Evolutionary conservation across 192 early-diverging fungal species (phyloP).

Genomic region (Geosiphon pyriformis): DNA sequence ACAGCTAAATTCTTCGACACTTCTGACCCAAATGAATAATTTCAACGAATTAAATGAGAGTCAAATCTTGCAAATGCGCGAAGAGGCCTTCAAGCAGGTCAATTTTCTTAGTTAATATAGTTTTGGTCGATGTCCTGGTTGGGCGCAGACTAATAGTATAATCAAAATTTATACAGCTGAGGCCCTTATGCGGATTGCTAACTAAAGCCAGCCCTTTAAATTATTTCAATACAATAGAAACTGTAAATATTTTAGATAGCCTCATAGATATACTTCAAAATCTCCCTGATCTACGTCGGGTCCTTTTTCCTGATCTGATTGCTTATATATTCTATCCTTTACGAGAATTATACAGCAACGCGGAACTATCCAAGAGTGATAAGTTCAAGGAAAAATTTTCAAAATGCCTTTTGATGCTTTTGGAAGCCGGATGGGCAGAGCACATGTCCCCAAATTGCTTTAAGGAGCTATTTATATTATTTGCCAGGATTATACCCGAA

Average conservation of each 20-base stretch:
- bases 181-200: conserved; percentile 20
- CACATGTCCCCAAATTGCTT: conserved; percentile 14
- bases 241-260: not conserved
- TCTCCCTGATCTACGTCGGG: not conserved
- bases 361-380: conserved; percentile 9
- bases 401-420: conserved; percentile 23
- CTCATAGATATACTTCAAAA: conserved; percentile 7
- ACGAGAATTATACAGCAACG: conserved; percentile 4
- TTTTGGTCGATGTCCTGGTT: no score
- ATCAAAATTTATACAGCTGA: conserved; percentile 9
- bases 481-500: conserved; percentile 14
- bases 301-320: conserved; percentile 22
- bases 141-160: no score
- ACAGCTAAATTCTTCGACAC: no score
- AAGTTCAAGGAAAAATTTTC: conserved; percentile 23
- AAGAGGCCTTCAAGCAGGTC: no score
- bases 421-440: conserved; percentile 14
- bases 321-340: conserved; percentile 29
- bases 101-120: no score
- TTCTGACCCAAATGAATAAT: no score
- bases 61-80: no score
- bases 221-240: not conserved
- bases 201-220: not conserved
- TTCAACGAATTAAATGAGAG: no score
- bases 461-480: conserved; percentile 24